Evolutionary conservation across 1,284 basidiomycete genomes (phyloP).

Genomic region (Thelephora terrestris): DNA sequence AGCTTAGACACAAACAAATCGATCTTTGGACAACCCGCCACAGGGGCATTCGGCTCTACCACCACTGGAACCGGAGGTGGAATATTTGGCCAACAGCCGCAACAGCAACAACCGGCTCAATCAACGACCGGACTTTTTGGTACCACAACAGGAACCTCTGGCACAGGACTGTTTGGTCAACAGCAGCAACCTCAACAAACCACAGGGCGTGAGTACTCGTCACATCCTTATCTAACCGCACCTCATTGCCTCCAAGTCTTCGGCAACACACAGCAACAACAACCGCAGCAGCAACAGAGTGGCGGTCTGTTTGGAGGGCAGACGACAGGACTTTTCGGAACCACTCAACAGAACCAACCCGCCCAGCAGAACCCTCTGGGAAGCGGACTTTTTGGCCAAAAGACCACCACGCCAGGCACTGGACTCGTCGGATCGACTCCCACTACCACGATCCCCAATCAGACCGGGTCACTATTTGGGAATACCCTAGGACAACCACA

Average conservation of each 20-base stretch:
- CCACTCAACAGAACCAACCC: conserved; percentile 21
- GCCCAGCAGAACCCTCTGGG: conserved; percentile 10
- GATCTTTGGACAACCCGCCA: conserved; percentile 27
- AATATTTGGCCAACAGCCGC: conserved; percentile 22
- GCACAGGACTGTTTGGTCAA: conserved; percentile 31
- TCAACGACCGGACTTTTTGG: conserved; percentile 29
- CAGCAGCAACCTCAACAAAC: conserved; percentile 17
- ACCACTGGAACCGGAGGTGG: conserved; percentile 8
- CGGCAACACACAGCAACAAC: conserved; percentile 13
- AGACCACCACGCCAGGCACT: conserved; percentile 1
- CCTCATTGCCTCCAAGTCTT: conserved; percentile 7
- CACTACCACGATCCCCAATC: conserved; percentile 10
- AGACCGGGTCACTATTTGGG: conserved; percentile 15
- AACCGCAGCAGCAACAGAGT: conserved; percentile 12
- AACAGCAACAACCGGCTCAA: conserved; percentile 20
- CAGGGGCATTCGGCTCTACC: neutral
- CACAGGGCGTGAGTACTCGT: conserved; percentile 12
- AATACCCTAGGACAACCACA: conserved; percentile 14
- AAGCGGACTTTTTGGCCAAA: conserved; percentile 23
- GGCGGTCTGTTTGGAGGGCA: conserved; percentile 12
- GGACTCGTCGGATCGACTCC: conserved; percentile 7
- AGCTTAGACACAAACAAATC: neutral
- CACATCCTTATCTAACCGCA: conserved; percentile 13
- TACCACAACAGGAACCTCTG: conserved; percentile 5
- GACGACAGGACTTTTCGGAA: conserved; percentile 17